Evolutionary conservation across 192 early-diverging fungal genomes (phyloP).

Genomic region (Gigaspora rosea): DNA sequence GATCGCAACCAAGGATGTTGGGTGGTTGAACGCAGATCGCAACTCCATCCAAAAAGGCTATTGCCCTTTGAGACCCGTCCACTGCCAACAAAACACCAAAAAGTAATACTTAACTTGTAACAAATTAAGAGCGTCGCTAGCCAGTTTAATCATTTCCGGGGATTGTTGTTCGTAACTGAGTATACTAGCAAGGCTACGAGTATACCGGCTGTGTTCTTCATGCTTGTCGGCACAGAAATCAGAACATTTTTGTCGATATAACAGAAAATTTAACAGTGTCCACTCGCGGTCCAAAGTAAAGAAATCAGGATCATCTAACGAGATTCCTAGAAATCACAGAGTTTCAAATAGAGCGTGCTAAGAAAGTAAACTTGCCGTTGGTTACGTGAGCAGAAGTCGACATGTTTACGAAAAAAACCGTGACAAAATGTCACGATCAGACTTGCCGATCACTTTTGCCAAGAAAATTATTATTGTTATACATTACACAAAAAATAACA

Average conservation of each 20-base stretch:
- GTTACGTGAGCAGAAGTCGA: slow-evolving; percentile 26
- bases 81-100: slow-evolving; percentile 17
- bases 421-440: neutral
- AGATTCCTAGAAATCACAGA: slow-evolving; percentile 12
- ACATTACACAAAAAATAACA: too few relatives aligned
- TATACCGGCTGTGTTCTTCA: slow-evolving; percentile 16
- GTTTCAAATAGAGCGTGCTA: slow-evolving; percentile 9
- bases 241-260: neutral
- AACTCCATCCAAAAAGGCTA: slow-evolving; percentile 17
- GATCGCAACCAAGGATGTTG: neutral
- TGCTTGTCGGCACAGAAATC: neutral
- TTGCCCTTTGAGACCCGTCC: neutral
- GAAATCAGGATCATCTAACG: neutral
- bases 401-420: slow-evolving; percentile 15
- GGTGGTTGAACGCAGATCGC: slow-evolving; percentile 21
- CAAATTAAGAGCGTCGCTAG: slow-evolving; percentile 10
- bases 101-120: slow-evolving; percentile 3
- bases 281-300: slow-evolving; percentile 5
- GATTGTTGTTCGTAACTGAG: slow-evolving; percentile 2
- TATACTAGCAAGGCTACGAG: slow-evolving; percentile 16
- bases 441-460: slow-evolving; percentile 5
- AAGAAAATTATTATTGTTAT: too few relatives aligned
- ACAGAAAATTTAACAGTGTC: slow-evolving; percentile 14
- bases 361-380: slow-evolving; percentile 5
- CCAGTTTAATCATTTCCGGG: neutral